Base-by-base conservation (phyloP, 2,329 filamentous ascomycete species). In the Lecanicillium sp. region DNA sequence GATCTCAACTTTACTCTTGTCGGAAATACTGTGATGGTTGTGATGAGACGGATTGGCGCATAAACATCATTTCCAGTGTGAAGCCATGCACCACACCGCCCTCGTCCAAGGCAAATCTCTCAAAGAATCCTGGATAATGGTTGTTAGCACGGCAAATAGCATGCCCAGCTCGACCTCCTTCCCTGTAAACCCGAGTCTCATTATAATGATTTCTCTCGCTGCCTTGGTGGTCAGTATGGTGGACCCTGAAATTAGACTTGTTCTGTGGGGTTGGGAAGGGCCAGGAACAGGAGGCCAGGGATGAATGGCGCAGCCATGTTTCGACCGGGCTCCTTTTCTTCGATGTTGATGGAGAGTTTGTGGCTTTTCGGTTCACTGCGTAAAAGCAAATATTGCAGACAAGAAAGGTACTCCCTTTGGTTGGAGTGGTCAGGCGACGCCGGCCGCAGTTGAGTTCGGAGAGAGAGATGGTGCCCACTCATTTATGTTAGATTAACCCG, bases 231-330 rank as follows among this genome's bases (percentile, higher is more conserved):
- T n/a, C n/a, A n/a, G n/a, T n/a, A n/a, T n/a, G n/a, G 38, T 37
- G 46, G 46, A 43, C 32, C 46, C 39, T 42, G 39, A 48, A 47
- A 47, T 47, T 40, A 35, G 36, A 47, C 37, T 32, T 8, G 19
- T 24, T 21, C 17, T 32, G 36, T 42, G 45, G 37, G 39, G 37
- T n/a, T 29, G 29, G 19, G 14, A 42, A 33, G 39, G n/a, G n/a
- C n/a, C n/a, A n/a, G n/a, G n/a, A n/a, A 2, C 14, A 4, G 39
- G 17, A 17, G 20, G 12, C 35, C 30, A 30, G 43, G 26, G 23
- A 20, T 12, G 10, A 7, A 14, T 26, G 2, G 24, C 10, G 30
- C 30, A 10, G 20, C 4, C 19, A 19, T 46, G 43, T 38, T 11
- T 45, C 43, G 19, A 26, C 32, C 43, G 26, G 26, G 39, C 43